Base-by-base conservation (phyloP, 2,329 filamentous ascomycete species). In the Diaporthe ampelina region DNA sequence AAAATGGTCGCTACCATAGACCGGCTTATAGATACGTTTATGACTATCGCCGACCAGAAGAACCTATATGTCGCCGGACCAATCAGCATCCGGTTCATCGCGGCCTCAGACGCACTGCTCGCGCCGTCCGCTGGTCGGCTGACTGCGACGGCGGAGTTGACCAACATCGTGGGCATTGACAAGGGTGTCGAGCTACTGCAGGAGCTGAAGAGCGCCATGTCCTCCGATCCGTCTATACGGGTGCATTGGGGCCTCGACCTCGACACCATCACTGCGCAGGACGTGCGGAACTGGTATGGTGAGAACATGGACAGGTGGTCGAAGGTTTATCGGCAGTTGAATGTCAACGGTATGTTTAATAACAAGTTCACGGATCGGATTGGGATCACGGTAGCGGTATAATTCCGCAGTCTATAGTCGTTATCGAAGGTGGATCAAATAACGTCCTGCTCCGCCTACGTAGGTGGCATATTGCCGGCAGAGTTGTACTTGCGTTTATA, bases 201-300 rank as follows among this genome's bases (percentile, higher is more conserved):
- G 19, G 68, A 70, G 35, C 77, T 80, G 57, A 79, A 79, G 72
- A 71, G 75, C 45, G 58, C 50, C 8, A 73, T 79, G 56, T 79
- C 78, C 45, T 73, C 63, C 50, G 58, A 56, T 5, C 70, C 29
- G 32, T 75, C 77, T 6, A 72, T 77, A 11, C 75, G 79, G 0
- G 69, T 80, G 19, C 79, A 80, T 45, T 80, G 78, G 79, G 79
- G 79, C 0, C 72, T 80, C n/a, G 79, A 80, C 52, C 56, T 79
- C 15, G 79, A 77, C 32, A 65, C 77, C 2, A 61, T 76, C 15
- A 78, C 76, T 1, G 72, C 48, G 5, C 76, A 77, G 40, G 78
- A 80, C 37, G 75, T 78, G 7, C 72, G 76, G 1, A 69, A 73
- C 19, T 80, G 78, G 79, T 80, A 79, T 70, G 74, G 76, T 0